phyloP scores from a whole-genome alignment of 192 early-diverging fungal genomes.

The Powellomyces hirtus region DNA sequence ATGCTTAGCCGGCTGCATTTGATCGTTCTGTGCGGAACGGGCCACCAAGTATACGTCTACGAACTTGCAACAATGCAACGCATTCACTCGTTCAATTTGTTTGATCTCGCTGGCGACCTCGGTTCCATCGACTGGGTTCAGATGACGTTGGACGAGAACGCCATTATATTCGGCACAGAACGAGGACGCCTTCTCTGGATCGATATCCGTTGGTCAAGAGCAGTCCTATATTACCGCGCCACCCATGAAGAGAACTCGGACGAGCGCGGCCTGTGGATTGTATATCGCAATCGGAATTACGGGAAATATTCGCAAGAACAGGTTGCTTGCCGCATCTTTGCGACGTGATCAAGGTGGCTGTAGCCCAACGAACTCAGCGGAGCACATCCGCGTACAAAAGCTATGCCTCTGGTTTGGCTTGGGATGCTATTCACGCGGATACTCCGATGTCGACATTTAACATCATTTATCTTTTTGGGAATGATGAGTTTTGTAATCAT shows the following conservation, averaged over 20 bases:
- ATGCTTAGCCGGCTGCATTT: background rate
- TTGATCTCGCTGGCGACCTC: slow-evolving; percentile 3
- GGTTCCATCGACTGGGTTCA: slow-evolving; percentile 13
- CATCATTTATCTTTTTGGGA: no score
- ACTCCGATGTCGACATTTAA: no score
- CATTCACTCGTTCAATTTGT: slow-evolving; percentile 7
- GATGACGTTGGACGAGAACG: slow-evolving; percentile 3
- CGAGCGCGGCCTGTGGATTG: slow-evolving; percentile 13
- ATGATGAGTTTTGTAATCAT: no score
- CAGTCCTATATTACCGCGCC: background rate
- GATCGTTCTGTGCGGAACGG: slow-evolving; percentile 12
- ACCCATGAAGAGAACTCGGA: background rate
- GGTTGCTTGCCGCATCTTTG: background rate
- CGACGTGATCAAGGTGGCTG: background rate
- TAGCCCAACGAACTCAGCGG: no score
- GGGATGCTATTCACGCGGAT: no score
- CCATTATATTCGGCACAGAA: background rate
- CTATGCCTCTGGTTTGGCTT: no score
- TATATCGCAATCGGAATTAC: background rate
- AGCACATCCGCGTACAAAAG: no score
- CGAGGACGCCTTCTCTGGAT: slow-evolving; percentile 4
- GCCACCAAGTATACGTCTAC: slow-evolving; percentile 1
- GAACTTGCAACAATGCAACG: slow-evolving; percentile 11
- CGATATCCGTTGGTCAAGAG: background rate
- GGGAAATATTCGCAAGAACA: background rate